Conservation (phyloP, 257 asterid genomes). For the Salvia hispanica region DNA sequence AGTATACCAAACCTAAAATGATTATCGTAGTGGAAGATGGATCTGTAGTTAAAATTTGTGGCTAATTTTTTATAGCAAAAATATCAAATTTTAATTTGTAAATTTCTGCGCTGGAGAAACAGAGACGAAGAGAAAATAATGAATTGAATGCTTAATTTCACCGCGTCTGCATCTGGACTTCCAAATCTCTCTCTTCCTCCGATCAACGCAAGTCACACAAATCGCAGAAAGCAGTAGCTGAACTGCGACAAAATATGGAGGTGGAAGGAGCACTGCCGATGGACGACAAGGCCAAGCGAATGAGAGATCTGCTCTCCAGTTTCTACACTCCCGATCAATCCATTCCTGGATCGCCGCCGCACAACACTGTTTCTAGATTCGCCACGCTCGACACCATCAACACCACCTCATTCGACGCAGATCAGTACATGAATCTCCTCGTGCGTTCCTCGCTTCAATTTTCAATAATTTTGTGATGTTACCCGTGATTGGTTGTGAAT, state of each 20-base stretch:
- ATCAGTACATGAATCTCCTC: slow-evolving; percentile 97
- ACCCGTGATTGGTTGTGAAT: not conserved
- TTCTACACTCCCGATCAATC: slow-evolving; percentile 84
- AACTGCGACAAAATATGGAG: slow-evolving; percentile 49
- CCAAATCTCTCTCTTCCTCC: slow-evolving; percentile 1
- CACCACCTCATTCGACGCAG: slow-evolving; percentile 81
- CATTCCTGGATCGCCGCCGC: slow-evolving; percentile 43
- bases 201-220: not conserved
- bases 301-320: slow-evolving; percentile 95
- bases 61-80: no score
- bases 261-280: slow-evolving; percentile 54
- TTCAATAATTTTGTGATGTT: not conserved
- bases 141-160: not conserved
- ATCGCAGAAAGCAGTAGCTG: not conserved
- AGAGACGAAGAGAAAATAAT: not conserved
- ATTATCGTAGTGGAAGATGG: no score
- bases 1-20: no score
- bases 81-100: no score
- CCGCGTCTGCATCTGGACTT: slow-evolving; percentile 6
- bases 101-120: not conserved
- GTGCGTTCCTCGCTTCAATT: slow-evolving; percentile 42
- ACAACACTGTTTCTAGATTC: slow-evolving; percentile 67
- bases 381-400: slow-evolving; percentile 96
- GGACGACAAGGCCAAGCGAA: slow-evolving; percentile 96
- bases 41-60: no score